Evolutionary conservation across 139 green algal genomes (phyloP).

Genomic region (Penium margaritaceum): DNA sequence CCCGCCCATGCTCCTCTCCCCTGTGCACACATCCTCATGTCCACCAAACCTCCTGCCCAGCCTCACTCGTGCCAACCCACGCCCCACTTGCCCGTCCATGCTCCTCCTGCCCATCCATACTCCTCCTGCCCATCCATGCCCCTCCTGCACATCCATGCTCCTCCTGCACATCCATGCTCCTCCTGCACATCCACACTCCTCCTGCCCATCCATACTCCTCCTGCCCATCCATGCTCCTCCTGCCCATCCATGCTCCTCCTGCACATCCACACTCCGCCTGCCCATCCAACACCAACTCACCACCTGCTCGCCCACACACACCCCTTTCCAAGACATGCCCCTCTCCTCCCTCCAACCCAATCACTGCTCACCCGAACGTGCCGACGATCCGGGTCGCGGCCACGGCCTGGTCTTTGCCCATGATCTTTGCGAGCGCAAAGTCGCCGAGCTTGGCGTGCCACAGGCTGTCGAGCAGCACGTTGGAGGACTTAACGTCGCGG

Average conservation of each 20-base stretch:
- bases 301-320: background rate
- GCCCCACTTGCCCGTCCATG: background rate
- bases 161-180: too few relatives aligned
- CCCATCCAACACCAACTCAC: too few relatives aligned
- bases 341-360: background rate
- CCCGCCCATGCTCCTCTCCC: too few relatives aligned
- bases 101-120: background rate
- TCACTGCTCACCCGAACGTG: slow-evolving; percentile 19
- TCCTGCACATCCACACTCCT: background rate
- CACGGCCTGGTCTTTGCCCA: slow-evolving; percentile 18
- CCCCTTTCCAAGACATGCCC: background rate
- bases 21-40: too few relatives aligned
- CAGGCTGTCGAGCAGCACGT: slow-evolving; percentile 33
- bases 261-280: too few relatives aligned
- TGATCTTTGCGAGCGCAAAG: slow-evolving; percentile 34
- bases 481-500: slow-evolving; percentile 34
- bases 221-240: too few relatives aligned
- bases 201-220: background rate
- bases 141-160: too few relatives aligned
- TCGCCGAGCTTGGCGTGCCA: slow-evolving; percentile 35
- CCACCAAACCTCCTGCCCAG: too few relatives aligned
- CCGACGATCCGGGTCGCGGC: slow-evolving; percentile 31
- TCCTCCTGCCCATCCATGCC: background rate
- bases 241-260: too few relatives aligned
- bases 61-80: too few relatives aligned